phyloP scores from a whole-genome alignment of 495 filamentous ascomycete species.

The Hypoxylon fragiforme region DNA sequence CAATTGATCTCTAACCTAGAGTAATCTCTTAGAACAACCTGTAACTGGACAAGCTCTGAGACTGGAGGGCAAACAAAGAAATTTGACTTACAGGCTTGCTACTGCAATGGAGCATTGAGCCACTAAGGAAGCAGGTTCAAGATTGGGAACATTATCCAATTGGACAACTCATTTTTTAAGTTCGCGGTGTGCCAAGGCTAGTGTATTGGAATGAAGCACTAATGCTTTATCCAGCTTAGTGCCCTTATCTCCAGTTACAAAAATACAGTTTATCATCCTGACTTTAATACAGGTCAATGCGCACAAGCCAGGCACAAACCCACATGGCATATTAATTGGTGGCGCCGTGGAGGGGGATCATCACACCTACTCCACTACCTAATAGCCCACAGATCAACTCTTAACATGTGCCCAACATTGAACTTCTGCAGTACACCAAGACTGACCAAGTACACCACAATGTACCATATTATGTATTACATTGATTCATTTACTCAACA shows the following conservation, averaged over 20 bases:
- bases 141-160: conserved; percentile 19
- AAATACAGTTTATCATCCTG: not conserved
- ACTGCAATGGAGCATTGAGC: conserved; percentile 22
- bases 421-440: too few relatives aligned
- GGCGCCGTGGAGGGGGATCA: conserved; percentile 15
- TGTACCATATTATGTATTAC: conserved; percentile 23
- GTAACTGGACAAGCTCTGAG: too few relatives aligned
- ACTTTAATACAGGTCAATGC: conserved; percentile 10
- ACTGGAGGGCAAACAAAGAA: conserved; percentile 10
- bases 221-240: not conserved
- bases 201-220: not conserved
- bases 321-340: conserved; percentile 24
- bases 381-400: conserved; percentile 10
- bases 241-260: not conserved
- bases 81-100: too few relatives aligned
- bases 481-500: conserved; percentile 24
- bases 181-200: too few relatives aligned
- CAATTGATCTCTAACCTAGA: too few relatives aligned
- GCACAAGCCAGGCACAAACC: conserved; percentile 1
- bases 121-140: conserved; percentile 12
- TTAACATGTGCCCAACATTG: conserved; percentile 24
- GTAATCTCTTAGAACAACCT: too few relatives aligned
- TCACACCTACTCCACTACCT: not conserved
- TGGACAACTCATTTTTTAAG: conserved; percentile 15
- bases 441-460: too few relatives aligned